A percentile compares a stretch with the other conserved stretches of the same genome.
phyloP scores from a whole-genome alignment of 164 flowering plant species.

The Liriodendron chinense region DNA sequence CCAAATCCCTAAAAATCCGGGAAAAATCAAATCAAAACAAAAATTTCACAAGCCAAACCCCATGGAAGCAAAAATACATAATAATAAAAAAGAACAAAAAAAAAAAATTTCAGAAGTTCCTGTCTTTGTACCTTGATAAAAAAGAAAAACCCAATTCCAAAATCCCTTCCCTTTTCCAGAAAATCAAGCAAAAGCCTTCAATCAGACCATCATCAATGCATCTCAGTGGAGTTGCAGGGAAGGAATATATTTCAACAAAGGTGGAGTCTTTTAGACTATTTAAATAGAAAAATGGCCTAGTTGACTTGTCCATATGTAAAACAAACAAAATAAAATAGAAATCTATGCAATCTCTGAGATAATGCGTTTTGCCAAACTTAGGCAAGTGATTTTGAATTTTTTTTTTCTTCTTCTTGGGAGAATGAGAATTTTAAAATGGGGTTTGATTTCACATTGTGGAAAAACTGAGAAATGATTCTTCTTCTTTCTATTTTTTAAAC shows the following conservation, averaged over 20 bases:
- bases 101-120: not conserved
- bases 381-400: conserved; percentile 12
- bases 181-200: not conserved
- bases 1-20: too few species aligned
- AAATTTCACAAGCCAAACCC: not conserved
- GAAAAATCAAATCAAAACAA: too few species aligned
- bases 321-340: not conserved
- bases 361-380: conserved; percentile 44
- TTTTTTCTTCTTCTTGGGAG: conserved; percentile 21
- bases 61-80: conserved; percentile 12
- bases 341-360: conserved; percentile 7
- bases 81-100: not conserved
- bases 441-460: conserved; percentile 25
- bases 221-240: conserved; percentile 17
- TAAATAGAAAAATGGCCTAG: conserved; percentile 10
- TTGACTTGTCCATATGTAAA: conserved; percentile 28
- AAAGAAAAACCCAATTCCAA: not conserved
- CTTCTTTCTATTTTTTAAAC: conserved; percentile 1
- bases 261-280: conserved; percentile 6
- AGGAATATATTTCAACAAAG: conserved; percentile 8
- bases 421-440: conserved; percentile 15
- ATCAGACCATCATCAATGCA: conserved; percentile 10
- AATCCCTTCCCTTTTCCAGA: not conserved
- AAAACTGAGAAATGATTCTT: conserved; percentile 6
- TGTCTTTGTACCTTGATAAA: not conserved